Base-by-base conservation (phyloP, 208 protist species). In the Strigomonas oncopelti region DNA sequence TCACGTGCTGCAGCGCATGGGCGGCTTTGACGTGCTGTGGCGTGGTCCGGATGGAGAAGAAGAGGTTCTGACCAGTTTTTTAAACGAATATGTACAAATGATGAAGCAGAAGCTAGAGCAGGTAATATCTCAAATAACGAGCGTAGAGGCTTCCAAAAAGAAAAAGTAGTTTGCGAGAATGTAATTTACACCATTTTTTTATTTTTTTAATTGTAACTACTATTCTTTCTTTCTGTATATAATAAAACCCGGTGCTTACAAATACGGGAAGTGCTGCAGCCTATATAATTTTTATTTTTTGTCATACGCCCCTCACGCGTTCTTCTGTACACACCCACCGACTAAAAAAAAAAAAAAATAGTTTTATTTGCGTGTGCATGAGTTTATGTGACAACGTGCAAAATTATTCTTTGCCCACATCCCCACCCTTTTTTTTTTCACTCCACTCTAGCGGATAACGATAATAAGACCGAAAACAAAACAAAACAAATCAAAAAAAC, bases 91-190 rank as follows among this genome's bases (percentile, higher is more conserved):
- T 45, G 38, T 64, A 32, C 27, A 31, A 25, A 48, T 64, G 3
- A 48, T 64, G 29, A 64, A 64, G 22, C 36, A 64, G 60, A 64
- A 53, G n/a, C 28, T 52, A 31, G 60, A 64, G 14, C 38, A 34
- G 7, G 36, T 64, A 2, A 45, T 53, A 4, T 5, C 9, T 1
- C 60, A 64, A 20, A 3, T 64, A 4, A 45, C 22, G 1, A 45
- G 28, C 16, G 42, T 20, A 9, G 42, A 48, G 1, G 42, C 42
- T 9, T 48, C 42, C 13, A 48, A 48, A 48, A 48, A 48, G 42
- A 48, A 48, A 14, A 48, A 48, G 42, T 48, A 48, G 16, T 4
- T 20, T 48, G 13, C 34, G 9, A 38, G 9, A 38, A 38, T 38
- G 34, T 38, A 38, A 38, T 9, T 13, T 55, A 28, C 7, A 55